These are phyloP conservation scores for Vaccinium corymbosum DNA, from an alignment of 148 eudicot genomes.

Conservation along the genomic window DNA sequence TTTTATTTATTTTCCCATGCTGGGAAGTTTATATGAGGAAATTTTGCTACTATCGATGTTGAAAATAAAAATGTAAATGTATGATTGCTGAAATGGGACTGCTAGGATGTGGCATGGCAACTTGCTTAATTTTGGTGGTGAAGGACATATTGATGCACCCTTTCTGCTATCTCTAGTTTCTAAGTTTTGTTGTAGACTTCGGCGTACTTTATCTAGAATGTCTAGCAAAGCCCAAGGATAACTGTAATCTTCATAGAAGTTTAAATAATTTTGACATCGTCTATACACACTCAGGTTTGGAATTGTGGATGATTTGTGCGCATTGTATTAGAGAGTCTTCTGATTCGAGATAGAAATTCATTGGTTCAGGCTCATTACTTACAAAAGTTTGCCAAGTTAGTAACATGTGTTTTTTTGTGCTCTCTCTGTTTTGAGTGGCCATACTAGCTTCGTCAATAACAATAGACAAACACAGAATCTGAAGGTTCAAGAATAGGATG, in stretches of 20 bases:
- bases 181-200: conserved; percentile 3
- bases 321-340: not conserved
- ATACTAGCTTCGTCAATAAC: not conserved
- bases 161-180: not conserved
- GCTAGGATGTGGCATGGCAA: not conserved
- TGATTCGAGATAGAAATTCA: not conserved
- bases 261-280: not conserved
- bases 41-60: not conserved
- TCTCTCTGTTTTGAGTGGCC: not conserved
- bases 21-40: not conserved
- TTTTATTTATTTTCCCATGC: not conserved
- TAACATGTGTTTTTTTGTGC: not conserved
- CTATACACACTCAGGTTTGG: not conserved
- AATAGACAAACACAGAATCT: not conserved
- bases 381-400: not conserved
- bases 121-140: not conserved
- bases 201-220: not conserved
- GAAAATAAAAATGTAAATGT: not conserved
- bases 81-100: not conserved
- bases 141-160: not conserved
- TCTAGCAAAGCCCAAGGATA: not conserved
- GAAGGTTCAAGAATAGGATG: conserved; percentile 2
- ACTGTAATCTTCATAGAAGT: not conserved
- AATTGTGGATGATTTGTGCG: not conserved
- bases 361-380: not conserved